Evolutionary conservation across 306 rosid genomes (phyloP).

Genomic region (Elaeagnus macrophylla): DNA sequence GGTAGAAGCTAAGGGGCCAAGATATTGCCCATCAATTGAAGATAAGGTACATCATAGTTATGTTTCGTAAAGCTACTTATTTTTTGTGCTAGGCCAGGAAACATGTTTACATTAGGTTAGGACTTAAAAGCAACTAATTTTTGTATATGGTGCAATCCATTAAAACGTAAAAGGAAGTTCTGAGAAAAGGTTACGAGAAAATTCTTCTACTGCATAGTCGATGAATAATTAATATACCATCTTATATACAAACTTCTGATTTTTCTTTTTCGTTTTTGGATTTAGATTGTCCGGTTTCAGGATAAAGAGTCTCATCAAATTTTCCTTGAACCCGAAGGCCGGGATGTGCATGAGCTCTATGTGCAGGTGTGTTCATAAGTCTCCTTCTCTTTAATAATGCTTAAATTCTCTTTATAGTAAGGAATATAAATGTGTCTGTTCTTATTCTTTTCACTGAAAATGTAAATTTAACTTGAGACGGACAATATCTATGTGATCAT

Average conservation of each 20-base stretch:
- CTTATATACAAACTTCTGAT: neutral
- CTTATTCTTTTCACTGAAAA: neutral
- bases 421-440: neutral
- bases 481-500: no score
- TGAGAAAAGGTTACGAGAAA: no score
- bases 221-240: no score
- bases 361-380: constrained; percentile 59
- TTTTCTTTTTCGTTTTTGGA: constrained; percentile 5
- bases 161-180: no score
- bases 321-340: constrained; percentile 98
- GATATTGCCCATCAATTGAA: constrained; percentile 98
- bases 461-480: neutral
- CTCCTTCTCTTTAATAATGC: neutral
- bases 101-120: no score
- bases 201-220: no score
- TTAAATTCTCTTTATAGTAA: no score
- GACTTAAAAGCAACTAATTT: no score
- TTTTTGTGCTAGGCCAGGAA: neutral
- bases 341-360: constrained; percentile 86
- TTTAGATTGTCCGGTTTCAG: constrained; percentile 80
- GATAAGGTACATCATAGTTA: constrained; percentile 57
- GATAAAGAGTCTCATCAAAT: constrained; percentile 95
- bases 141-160: no score
- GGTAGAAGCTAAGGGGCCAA: constrained; percentile 97
- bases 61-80: neutral